Evolutionary conservation across 2,329 filamentous ascomycete species (phyloP), one percentile per base, ranked within the genome.

Genomic region (Ambrosiella beaveri): DNA sequence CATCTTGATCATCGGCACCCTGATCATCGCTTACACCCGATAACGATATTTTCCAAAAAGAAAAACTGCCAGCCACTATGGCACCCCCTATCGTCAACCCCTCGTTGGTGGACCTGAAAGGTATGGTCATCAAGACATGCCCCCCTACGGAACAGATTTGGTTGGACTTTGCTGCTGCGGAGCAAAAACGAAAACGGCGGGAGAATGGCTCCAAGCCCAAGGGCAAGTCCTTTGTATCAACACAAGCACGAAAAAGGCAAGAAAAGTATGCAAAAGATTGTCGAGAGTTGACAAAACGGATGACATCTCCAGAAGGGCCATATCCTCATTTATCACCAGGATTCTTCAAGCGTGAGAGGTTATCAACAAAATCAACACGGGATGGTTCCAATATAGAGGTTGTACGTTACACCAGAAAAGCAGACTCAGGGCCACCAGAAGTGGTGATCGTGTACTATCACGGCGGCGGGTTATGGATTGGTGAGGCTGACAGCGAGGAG

Each of bases 401-500:
- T n/a, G 56, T 73, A 41, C 65, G 65, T 39, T 69, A 72, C 53
- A 62, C 66, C 38, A 63, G 64, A 6, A 58, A 54, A 7, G 54
- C 61, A 2, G 62, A 61, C 36, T 56, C 61, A 9, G 36, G 54
- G 2, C 39, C 41, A 6, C 51, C 59, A 0, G 63, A 66, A 5
- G 60, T 65, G 3, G 61, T 71, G 6, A 64, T 74, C 9, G 62
- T 76, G 15, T 76, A 76, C 64, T 73, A 72, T 62, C 75, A 77
- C 62, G 75, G 75, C 8, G 74, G 74, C 12, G 74, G 73, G 0
- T 65, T 77, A 1, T 65, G 65, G 36, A 71, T 76, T 38, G 75
- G 75, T 9, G 73, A 75, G 57, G 71, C 73, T 1, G 73, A 76
- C 61, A 74, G 71, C 60, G 74, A 77, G 63, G 74, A 77, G 52